phyloP scores from a whole-genome alignment of 108 stramenopile genomes.

The Cyclostephanos invisitatus region DNA sequence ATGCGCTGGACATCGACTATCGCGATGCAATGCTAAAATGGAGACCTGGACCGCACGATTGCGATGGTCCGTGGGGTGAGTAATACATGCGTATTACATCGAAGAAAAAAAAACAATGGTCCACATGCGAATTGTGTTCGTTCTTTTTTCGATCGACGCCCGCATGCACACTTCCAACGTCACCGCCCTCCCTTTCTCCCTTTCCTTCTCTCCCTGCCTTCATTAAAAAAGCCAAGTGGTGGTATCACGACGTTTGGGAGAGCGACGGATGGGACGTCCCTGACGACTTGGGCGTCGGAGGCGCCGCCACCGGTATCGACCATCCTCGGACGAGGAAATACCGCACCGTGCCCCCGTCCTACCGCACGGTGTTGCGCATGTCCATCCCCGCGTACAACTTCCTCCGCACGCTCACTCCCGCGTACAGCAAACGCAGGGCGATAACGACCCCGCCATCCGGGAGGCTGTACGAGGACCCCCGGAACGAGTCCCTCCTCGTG shows the following conservation, averaged over 20 bases:
- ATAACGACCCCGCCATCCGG: conserved; percentile 49
- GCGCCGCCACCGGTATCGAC: conserved; percentile 17
- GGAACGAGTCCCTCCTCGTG: conserved; percentile 86
- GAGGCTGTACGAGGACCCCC: conserved; percentile 78
- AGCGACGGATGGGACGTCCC: conserved; percentile 67
- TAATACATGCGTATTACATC: neutral
- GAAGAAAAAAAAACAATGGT: no score
- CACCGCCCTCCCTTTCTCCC: no score
- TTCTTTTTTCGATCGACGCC: no score
- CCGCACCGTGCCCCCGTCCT: conserved; percentile 57
- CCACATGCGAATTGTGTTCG: no score
- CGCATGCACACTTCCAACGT: no score
- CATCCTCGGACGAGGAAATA: conserved; percentile 48
- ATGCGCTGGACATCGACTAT: conserved; percentile 63
- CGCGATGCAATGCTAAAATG: conserved; percentile 71
- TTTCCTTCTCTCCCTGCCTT: conserved; percentile 7
- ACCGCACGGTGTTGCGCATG: conserved; percentile 63
- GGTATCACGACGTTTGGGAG: conserved; percentile 83
- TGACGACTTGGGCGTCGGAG: conserved; percentile 8
- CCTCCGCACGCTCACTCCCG: conserved; percentile 48
- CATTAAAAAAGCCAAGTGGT: conserved; percentile 51
- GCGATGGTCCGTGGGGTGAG: conserved; percentile 81
- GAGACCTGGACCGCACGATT: conserved; percentile 65
- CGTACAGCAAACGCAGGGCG: conserved; percentile 49
- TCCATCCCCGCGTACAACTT: conserved; percentile 76